Base-by-base conservation (phyloP, 2,329 filamentous ascomycete species). In the Mollisia scopiformis region DNA sequence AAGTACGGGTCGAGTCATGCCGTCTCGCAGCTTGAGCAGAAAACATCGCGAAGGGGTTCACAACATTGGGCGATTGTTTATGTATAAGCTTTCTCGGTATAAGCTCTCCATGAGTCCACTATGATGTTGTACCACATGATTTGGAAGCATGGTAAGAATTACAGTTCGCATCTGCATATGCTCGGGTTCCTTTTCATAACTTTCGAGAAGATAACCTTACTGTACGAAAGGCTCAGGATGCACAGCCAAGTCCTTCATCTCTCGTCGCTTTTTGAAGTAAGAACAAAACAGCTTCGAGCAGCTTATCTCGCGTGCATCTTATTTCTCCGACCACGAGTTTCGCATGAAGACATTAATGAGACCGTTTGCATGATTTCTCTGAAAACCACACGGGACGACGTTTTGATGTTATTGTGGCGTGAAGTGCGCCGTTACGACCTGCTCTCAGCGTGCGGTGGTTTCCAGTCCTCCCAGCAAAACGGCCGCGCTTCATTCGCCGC, bases 261-360 rank as follows among this genome's bases (percentile, higher is more conserved):
- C 37, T 3, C 37, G 8, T 41, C 19, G 14, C 11, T 41, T 19
- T 11, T 39, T 39, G 14, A 21, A 41, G 14, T 7, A 41, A 6
- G 37, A 41, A n/a, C 37, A 14, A n/a, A n/a, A 41, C 10, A n/a
- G 37, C 37, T 41, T n/a, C 14, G 16, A 11, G 37, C 37, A 21
- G 3, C 37, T 35, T 35, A 14, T 10, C 31, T 35, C 31, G 31
- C 31, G 31, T 35, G 43, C 27, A 39, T n/a, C 43, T 43, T 49
- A 50, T 50, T 57, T 43, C 21, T 39, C 30, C 43, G 55, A 13
- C 30, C 27, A 28, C 31, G n/a, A 21, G 27, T 49, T 37, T 46
- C 31, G 59, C 55, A 58, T 58, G 27, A 51, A 23, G 30, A 43
- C 2, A 46, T 59, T 43, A 16, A 62, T 57, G 53, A 62, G 49